Evolutionary conservation across 495 filamentous ascomycete species (phyloP).

Genomic region (Lentithecium fluviatile): DNA sequence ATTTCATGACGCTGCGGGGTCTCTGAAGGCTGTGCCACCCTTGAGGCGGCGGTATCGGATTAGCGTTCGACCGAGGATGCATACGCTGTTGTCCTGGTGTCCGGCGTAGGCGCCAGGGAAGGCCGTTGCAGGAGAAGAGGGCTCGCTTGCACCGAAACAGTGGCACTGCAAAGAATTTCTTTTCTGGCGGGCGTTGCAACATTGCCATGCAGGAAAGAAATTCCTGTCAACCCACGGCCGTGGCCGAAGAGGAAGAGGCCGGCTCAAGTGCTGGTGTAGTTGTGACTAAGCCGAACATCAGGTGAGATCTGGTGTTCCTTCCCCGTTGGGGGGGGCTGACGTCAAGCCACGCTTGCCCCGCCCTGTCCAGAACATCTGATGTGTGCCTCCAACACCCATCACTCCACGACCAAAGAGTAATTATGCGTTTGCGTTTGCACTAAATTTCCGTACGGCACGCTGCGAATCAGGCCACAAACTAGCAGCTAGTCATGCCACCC

Average conservation of each 20-base stretch:
- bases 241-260: not conserved
- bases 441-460: too few species aligned
- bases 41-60: not conserved
- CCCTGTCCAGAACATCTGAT: slow-evolving; percentile 13
- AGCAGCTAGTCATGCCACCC: not conserved
- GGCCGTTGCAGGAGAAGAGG: not conserved
- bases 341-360: slow-evolving; percentile 9
- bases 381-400: not conserved
- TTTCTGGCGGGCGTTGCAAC: too few species aligned
- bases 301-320: slow-evolving; percentile 1
- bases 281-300: not conserved
- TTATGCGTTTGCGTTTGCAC: not conserved
- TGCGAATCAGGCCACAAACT: too few species aligned
- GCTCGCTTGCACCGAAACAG: not conserved
- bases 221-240: not conserved
- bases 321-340: not conserved
- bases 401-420: too few species aligned
- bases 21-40: not conserved
- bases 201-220: too few species aligned
- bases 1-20: not conserved
- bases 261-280: too few species aligned
- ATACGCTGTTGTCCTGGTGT: not conserved
- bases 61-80: slow-evolving; percentile 7
- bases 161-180: not conserved
- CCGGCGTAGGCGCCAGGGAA: not conserved